A percentile compares a stretch with the other conserved stretches of the same genome.
phyloP scores from a whole-genome alignment of 2,329 filamentous ascomycete genomes.

The Byssothecium circinans region DNA sequence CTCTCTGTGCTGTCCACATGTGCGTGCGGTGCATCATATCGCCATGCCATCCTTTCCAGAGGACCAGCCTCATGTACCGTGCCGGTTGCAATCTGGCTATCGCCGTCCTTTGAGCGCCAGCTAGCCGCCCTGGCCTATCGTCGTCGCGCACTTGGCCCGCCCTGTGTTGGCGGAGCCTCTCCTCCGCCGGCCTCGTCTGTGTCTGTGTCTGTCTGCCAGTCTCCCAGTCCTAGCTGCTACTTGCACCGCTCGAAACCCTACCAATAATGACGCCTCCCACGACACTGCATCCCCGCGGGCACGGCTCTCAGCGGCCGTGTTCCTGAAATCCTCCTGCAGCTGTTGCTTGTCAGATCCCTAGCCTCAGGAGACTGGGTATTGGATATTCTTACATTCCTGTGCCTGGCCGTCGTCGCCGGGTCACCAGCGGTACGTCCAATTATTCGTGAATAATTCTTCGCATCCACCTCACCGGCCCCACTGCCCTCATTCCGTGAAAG shows the following conservation, averaged over 20 bases:
- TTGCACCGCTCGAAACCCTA: slow-evolving; percentile 35
- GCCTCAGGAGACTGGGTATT: slow-evolving; percentile 21
- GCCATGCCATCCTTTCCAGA: slow-evolving; percentile 18
- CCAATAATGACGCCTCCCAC: slow-evolving; percentile 34
- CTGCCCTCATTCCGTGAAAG: slow-evolving; percentile 1
- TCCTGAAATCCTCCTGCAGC: slow-evolving; percentile 27
- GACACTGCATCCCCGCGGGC: slow-evolving; percentile 32
- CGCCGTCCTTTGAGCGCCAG: slow-evolving; percentile 16
- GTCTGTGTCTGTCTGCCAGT: too few relatives aligned
- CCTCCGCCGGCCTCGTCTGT: slow-evolving; percentile 23
- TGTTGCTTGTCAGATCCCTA: slow-evolving; percentile 17
- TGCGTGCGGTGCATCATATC: too few relatives aligned
- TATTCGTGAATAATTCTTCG: slow-evolving; percentile 12
- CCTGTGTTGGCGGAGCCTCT: slow-evolving; percentile 23
- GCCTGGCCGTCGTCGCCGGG: slow-evolving; percentile 31
- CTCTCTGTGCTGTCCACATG: too few relatives aligned
- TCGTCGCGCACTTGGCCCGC: slow-evolving; percentile 21
- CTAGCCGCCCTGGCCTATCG: slow-evolving; percentile 20
- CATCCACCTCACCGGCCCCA: slow-evolving; percentile 6
- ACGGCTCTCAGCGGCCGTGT: slow-evolving; percentile 36
- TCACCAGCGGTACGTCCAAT: slow-evolving; percentile 36
- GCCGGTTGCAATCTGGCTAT: slow-evolving; percentile 30
- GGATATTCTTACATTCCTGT: slow-evolving; percentile 25
- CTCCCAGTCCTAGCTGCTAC: too few relatives aligned
- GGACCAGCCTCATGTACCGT: slow-evolving; percentile 29